phyloP scores from a whole-genome alignment of 1,139 yeast species.

The Sugiyamaella novakii region DNA sequence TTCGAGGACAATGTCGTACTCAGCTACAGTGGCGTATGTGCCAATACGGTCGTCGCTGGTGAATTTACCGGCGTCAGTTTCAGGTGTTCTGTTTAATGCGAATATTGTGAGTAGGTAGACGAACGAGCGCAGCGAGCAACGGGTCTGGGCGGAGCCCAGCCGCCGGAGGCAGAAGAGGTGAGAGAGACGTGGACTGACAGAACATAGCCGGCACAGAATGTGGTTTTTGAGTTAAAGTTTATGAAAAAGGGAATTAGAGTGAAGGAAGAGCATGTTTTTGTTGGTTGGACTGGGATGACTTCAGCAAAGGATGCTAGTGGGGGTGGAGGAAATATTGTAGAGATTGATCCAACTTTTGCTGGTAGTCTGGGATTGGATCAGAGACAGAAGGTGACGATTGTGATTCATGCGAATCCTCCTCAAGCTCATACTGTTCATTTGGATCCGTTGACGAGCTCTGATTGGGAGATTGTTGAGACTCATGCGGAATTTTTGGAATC shows the following conservation, averaged over 20 bases:
- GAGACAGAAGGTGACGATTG: constrained; percentile 46
- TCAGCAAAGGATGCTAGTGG: constrained; percentile 39
- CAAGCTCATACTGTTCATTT: constrained; percentile 64
- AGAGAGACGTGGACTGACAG: constrained; percentile 1
- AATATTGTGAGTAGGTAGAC: constrained; percentile 46
- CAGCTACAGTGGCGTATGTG: constrained; percentile 18
- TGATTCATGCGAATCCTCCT: constrained; percentile 48
- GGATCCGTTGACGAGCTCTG: constrained; percentile 76
- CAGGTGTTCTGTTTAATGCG: constrained; percentile 54
- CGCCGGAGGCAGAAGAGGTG: constrained; percentile 8
- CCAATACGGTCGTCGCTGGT: constrained; percentile 48
- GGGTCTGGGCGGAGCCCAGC: not conserved
- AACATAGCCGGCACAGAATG: constrained; percentile 54
- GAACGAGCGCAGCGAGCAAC: constrained; percentile 3
- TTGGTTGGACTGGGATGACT: constrained; percentile 86
- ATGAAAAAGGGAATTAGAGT: constrained; percentile 39
- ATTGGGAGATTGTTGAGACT: constrained; percentile 89
- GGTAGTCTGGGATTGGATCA: constrained; percentile 49
- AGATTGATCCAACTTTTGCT: constrained; percentile 61
- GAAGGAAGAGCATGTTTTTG: constrained; percentile 46
- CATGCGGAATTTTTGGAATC: constrained; percentile 80
- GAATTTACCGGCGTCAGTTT: constrained; percentile 57
- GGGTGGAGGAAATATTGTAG: constrained; percentile 43
- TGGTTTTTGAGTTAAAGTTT: constrained; percentile 54
- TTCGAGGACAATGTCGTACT: constrained; percentile 17